These are phyloP conservation scores for Verticillium tricorpus DNA, from an alignment of 2,329 filamentous ascomycete genomes.

Conservation along the genomic window DNA sequence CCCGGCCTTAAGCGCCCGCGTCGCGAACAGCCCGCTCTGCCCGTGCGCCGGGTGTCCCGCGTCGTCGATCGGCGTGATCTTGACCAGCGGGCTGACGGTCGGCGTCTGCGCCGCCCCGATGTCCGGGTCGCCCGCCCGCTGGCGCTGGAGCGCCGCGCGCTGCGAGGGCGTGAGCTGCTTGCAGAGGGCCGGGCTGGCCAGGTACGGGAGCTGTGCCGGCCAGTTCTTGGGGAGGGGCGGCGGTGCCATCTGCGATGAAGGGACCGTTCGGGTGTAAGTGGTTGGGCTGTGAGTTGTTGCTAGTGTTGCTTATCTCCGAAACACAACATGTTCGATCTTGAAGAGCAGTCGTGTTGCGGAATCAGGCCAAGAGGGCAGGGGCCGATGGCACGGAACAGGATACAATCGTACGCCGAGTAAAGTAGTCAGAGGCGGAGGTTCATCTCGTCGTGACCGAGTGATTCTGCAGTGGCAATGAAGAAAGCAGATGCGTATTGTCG, in stretches of 20 bases:
- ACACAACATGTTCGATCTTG: no score
- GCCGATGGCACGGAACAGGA: no score
- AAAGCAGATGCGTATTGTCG: no score
- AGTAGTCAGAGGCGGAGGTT: no score
- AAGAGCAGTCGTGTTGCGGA: no score
- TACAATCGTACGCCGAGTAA: no score
- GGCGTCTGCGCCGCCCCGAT: conserved; percentile 30
- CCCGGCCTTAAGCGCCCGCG: conserved; percentile 46
- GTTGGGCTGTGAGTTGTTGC: no score
- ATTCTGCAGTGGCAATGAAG: no score
- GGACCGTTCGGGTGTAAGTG: no score
- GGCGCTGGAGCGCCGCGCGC: conserved; percentile 28
- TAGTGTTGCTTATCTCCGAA: no score
- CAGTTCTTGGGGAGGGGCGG: conserved; percentile 47
- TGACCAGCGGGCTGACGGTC: conserved; percentile 45
- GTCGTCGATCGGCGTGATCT: conserved; percentile 48
- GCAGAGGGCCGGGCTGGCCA: conserved; percentile 44
- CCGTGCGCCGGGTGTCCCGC: conserved; percentile 51
- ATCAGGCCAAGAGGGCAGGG: no score
- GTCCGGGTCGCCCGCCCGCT: conserved; percentile 15
- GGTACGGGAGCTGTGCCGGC: conserved; percentile 49
- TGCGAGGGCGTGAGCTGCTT: conserved; percentile 39
- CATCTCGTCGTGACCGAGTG: no score
- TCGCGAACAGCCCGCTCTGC: conserved; percentile 58
- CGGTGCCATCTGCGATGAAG: background rate